Base-by-base conservation (phyloP, 106 monocot species). In the Dioscorea dumetorum region DNA sequence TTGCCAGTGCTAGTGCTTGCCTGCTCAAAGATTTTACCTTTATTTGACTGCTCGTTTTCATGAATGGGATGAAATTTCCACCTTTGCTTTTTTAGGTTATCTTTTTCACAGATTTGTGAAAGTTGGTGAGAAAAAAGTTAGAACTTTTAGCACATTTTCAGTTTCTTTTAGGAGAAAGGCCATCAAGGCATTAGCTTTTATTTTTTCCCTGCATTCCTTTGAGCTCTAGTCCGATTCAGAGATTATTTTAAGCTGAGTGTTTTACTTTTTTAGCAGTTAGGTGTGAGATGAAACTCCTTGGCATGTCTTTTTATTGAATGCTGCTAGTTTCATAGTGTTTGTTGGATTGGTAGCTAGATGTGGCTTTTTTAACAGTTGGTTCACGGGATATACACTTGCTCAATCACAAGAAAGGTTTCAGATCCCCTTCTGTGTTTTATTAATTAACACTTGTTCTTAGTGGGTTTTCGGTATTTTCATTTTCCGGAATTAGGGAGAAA, bases 401-500 rank as follows among this genome's bases (percentile, higher is more conserved):
- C 32, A n/a, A n/a, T 78, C 83, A 83, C 83, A 69, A 54, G 80
- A 70, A 71, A 61, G 62, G 74, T 71, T 49, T 75, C 12, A 50
- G 8, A 54, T 63, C 48, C 59, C 71, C 75, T 79, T 50, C 76
- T 64, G 63, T 78, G 20, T 31, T 49, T n/a, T 66, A n/a, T n/a
- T n/a, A n/a, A n/a, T n/a, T n/a, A n/a, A n/a, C 18, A 7, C 20
- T 33, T 35, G 50, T 48, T 23, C 51, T 41, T 61, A 50, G 31
- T 33, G 50, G 66, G 69, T 67, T 62, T 49, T 63, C 28, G 18
- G 12, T n/a, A n/a, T n/a, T n/a, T n/a, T n/a, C 31, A 1, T 3
- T 63, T 16, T 20, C 2, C 20, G 22, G n/a, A 33, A 33, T 63
- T 14, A 57, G 33, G 15, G n/a, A 8, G 0, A 17, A 10, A 22